Base-by-base conservation (phyloP, 176 grass and related monocot species). In the Musa acuminata region DNA sequence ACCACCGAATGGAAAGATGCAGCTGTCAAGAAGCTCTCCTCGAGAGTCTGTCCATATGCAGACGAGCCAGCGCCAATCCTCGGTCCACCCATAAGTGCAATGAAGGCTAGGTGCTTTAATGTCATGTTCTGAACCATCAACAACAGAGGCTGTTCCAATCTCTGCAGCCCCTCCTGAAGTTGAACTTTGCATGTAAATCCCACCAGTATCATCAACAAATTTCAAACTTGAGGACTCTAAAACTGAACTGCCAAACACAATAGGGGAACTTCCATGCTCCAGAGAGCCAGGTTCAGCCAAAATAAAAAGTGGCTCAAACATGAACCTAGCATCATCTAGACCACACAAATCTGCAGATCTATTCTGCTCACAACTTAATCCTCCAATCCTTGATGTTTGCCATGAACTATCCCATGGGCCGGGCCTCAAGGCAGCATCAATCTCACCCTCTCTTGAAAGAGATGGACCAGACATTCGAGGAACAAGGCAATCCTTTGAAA, bases 41-140 rank as follows among this genome's bases (percentile, higher is more conserved):
- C 91, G 89, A 64, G 96, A 85, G 85, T 99, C 96, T 64, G 96
- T 94, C 96, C 96, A 99, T 62, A 99, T 87, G 79, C 96, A 99
- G 35, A 95, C 84, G 80, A 95, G 72, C 96, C 96, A 99, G 80
- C 90, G 80, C 96, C 96, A 99, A 78, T 95, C 90, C 88, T 99
- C 96, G 2, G 96, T 99, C 96, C 96, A 99, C 59, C 90, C 90
- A 85, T 99, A 95, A 78, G 84, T 94, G 80, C 96, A 99, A 83
- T 99, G 96, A 81, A 91, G 88, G 76, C 96, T 91, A 79, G 77
- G 62, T 79, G 77, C 67, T 79, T 60, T 87, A 72, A 53, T 24
- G 22, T 93, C 84, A 81, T 43, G 82, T 55, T 86, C 91, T 52
- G 81, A 92, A 51, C 81, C 83, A 60, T 89, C 85, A 3, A 82